These are phyloP conservation scores for Gossypium thurberi DNA, from an alignment of 345 rosid genomes.

Conservation along the genomic window DNA sequence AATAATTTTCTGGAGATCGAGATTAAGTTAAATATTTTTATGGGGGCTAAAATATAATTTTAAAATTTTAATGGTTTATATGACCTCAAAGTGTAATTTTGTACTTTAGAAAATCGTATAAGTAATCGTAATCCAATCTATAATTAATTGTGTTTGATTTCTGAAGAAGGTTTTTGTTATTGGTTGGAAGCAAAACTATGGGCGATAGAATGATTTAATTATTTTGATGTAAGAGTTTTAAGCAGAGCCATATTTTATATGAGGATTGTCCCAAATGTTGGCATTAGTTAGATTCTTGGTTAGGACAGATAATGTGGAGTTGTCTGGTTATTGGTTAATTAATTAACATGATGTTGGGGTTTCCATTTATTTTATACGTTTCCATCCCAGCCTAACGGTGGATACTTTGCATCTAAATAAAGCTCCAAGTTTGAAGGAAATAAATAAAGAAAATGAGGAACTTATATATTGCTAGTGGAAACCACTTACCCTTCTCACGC, in stretches of 20 bases:
- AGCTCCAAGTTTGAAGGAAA: neutral
- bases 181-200: neutral
- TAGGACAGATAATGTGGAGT: neutral
- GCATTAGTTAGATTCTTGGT: neutral
- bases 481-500: neutral
- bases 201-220: neutral
- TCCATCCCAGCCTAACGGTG: neutral
- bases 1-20: no score
- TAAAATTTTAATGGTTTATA: no score
- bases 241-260: neutral
- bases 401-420: slow-evolving; percentile 1
- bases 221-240: neutral
- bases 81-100: no score
- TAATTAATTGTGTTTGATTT: no score
- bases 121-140: no score
- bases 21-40: no score
- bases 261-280: neutral
- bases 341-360: neutral
- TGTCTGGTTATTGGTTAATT: neutral
- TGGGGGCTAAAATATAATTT: no score
- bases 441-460: neutral
- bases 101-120: no score
- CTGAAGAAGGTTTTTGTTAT: no score
- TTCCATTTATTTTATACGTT: neutral
- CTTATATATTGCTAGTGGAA: neutral